phyloP scores from a whole-genome alignment of 441 rosid genomes.

The Eutrema salsugineum region DNA sequence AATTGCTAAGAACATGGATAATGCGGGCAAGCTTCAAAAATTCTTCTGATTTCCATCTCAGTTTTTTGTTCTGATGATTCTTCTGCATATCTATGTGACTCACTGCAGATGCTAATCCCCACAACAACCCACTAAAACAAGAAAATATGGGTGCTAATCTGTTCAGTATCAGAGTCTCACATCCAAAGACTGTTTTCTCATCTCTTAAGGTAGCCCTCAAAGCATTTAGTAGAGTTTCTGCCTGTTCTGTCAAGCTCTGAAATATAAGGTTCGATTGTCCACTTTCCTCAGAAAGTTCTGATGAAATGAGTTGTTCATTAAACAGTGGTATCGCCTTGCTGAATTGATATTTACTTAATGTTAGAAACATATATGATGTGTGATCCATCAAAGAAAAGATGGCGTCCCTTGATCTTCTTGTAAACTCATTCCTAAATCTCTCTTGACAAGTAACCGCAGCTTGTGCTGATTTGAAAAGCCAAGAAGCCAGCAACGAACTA shows the following conservation, averaged over 20 bases:
- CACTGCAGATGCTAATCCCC: constrained; percentile 76
- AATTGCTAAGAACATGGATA: constrained; percentile 41
- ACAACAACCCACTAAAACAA: constrained; percentile 74
- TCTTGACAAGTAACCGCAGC: constrained; percentile 44
- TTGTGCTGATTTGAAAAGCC: constrained; percentile 77
- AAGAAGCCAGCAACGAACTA: constrained; percentile 42
- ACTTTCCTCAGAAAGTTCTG: constrained; percentile 41
- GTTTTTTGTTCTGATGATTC: constrained; percentile 36
- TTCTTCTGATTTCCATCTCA: constrained; percentile 40
- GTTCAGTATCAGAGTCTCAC: constrained; percentile 38
- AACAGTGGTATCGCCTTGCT: constrained; percentile 31
- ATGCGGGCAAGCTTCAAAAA: constrained; percentile 37
- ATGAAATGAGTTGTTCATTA: constrained; percentile 29
- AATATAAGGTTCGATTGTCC: constrained; percentile 38
- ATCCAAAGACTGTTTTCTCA: constrained; percentile 31
- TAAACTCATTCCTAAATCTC: constrained; percentile 28
- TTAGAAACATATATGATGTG: constrained; percentile 64
- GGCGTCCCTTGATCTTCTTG: constrained; percentile 34
- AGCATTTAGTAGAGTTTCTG: constrained; percentile 41
- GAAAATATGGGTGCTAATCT: constrained; percentile 52
- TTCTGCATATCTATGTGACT: constrained; percentile 37
- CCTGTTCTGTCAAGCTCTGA: constrained; percentile 60
- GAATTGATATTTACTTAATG: constrained; percentile 47
- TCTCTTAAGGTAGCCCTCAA: constrained; percentile 40
- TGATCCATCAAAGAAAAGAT: constrained; percentile 74